Evolutionary conservation across 139 green algal species (phyloP), one percentile per base, ranked within the genome.

Genomic region (Trebouxia sp.): DNA sequence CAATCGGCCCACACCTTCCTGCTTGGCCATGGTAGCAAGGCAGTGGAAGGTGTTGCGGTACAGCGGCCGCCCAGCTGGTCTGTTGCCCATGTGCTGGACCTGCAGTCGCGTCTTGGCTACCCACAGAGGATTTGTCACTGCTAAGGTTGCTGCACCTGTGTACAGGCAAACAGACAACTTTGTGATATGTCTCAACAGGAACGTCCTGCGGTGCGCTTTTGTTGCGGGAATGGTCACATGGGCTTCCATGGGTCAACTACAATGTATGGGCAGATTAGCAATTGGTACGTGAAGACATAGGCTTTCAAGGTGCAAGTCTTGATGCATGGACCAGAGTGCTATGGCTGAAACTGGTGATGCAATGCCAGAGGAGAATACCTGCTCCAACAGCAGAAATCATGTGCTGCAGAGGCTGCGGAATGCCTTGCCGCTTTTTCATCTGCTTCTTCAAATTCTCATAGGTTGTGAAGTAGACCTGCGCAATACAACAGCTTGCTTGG

Each of bases 71-170:
- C 32, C 41, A 8, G 26, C 65, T 2, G 78, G 45, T 37, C 72
- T 81, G 72, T 66, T 66, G 69, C 75, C 55, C 87, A 95, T 90
- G 69, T 92, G 78, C 80, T 95, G 91, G 15, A 90, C 94, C 87
- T 98, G 94, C 80, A 99, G 87, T 11, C 96, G 87, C 37, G 96
- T 99, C 83, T 99, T 99, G 47, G 97, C 92, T 4, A 99, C 96
- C 95, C 94, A 99, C 41, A 99, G 78, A 3, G 96, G 96, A 85
- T 99, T 99, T 43, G 96, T 99, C 26, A 95, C 90, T 8, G 89
- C 26, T 32, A 93, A 82, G 1, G 96, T 99, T 0, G 94, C 93
- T 0, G 92, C 85, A 45, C 96, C 96, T 77, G 24, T 6, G n/a
- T n/a, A 58, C 69, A 77, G 24, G 41, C 39, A 38, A 22, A 6